phyloP scores from a whole-genome alignment of 2,329 filamentous ascomycete species.

The Sarocladium strictum region DNA sequence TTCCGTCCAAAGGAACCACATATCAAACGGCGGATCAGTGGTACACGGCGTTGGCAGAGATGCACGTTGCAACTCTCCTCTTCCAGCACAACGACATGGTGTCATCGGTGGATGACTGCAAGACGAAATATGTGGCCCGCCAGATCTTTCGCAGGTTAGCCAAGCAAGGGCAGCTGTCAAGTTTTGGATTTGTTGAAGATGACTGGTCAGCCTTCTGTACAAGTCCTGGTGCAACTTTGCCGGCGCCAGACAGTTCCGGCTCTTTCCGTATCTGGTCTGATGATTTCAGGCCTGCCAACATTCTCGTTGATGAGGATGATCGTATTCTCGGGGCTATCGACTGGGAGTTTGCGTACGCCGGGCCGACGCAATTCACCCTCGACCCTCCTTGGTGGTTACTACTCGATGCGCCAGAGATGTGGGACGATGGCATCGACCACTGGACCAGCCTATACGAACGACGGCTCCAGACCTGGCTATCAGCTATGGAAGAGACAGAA shows the following conservation, averaged over 20 bases:
- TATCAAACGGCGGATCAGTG: conserved; percentile 21
- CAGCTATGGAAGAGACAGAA: conserved; percentile 20
- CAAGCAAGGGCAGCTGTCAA: conserved; percentile 19
- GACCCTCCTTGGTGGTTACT: conserved; percentile 35
- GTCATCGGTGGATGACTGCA: conserved; percentile 29
- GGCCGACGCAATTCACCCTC: conserved; percentile 25
- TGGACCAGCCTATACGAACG: conserved; percentile 27
- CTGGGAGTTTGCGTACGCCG: conserved; percentile 34
- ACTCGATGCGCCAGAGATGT: conserved; percentile 24
- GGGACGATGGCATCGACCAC: conserved; percentile 21
- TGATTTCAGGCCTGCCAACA: conserved; percentile 26
- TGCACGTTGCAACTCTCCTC: conserved; percentile 32
- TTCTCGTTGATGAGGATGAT: conserved; percentile 23
- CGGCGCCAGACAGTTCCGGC: conserved; percentile 2
- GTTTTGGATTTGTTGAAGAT: conserved; percentile 19
- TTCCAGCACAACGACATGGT: conserved; percentile 36
- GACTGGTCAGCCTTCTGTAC: background rate
- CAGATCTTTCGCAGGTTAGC: conserved; percentile 32
- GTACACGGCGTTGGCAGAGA: conserved; percentile 30
- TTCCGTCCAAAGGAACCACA: background rate
- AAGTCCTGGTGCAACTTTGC: background rate
- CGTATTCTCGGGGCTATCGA: conserved; percentile 28
- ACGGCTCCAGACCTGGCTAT: conserved; percentile 27
- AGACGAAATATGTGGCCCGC: conserved; percentile 36
- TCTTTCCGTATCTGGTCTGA: conserved; percentile 23